These are phyloP conservation scores for Apium graveolens DNA, from an alignment of 129 eudicot species.

Conservation along the genomic window DNA sequence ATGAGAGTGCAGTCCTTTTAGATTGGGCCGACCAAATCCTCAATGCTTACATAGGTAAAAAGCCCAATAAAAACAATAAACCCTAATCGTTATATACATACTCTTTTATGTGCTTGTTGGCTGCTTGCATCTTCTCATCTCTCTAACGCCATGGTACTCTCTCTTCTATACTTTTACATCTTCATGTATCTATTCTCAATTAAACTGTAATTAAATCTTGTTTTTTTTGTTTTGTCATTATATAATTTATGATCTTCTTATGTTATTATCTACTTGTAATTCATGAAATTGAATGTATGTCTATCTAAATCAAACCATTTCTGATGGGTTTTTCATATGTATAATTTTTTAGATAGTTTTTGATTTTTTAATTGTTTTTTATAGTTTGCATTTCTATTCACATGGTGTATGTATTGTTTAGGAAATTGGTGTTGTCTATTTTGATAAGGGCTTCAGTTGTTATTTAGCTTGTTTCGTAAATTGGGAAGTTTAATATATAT, in stretches of 20 bases:
- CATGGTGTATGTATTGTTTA: too few species aligned
- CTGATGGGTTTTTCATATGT: background rate
- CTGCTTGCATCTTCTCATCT: background rate
- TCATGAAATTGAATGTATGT: background rate
- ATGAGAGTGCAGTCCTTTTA: too few species aligned
- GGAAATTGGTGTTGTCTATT: too few species aligned
- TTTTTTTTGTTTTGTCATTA: background rate
- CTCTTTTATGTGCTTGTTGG: background rate
- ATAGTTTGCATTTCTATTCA: too few species aligned
- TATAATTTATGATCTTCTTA: background rate
- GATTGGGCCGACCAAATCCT: background rate
- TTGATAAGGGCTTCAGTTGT: background rate
- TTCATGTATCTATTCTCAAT: background rate
- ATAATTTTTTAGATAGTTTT: too few species aligned
- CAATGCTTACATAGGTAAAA: background rate
- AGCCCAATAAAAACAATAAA: background rate
- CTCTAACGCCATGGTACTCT: slow-evolving; percentile 6
- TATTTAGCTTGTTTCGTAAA: background rate
- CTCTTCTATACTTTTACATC: background rate
- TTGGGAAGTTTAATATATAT: background rate
- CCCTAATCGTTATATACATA: background rate
- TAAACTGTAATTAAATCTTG: background rate
- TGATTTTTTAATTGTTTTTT: too few species aligned
- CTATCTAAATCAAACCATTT: too few species aligned
- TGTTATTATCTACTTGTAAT: background rate